phyloP scores from a whole-genome alignment of 306 rosid species.

The Cucurbita ficifolia region DNA sequence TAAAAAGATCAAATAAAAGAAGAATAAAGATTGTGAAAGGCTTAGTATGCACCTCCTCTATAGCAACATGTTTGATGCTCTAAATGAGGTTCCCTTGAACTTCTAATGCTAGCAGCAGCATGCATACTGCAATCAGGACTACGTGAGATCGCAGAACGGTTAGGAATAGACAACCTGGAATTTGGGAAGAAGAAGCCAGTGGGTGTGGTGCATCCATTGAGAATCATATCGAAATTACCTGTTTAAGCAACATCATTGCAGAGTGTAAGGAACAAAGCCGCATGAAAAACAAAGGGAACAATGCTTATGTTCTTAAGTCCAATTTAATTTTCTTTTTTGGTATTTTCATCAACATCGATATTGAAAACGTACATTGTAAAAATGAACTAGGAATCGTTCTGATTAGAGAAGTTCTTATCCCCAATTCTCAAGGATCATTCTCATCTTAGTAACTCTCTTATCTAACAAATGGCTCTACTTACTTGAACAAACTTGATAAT shows the following conservation, averaged over 20 bases:
- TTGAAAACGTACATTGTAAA: not conserved
- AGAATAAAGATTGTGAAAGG: not conserved
- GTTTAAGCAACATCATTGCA: not conserved
- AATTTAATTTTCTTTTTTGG: not conserved
- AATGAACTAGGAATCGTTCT: not conserved
- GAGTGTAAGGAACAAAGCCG: not conserved
- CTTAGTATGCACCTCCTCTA: slow-evolving; percentile 19
- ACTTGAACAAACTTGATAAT: not conserved
- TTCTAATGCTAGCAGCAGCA: slow-evolving; percentile 19
- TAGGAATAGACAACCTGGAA: slow-evolving; percentile 18
- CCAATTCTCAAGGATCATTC: not conserved
- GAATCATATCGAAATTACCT: slow-evolving; percentile 44
- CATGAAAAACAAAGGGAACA: not conserved
- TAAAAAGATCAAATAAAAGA: not conserved
- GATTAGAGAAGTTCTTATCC: not conserved
- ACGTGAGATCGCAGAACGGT: slow-evolving; percentile 13
- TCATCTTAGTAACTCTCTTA: not conserved
- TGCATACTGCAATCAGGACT: slow-evolving; percentile 21
- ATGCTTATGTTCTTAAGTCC: too few relatives aligned
- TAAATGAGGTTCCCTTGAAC: slow-evolving; percentile 23
- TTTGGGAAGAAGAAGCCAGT: slow-evolving; percentile 26
- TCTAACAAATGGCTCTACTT: not conserved
- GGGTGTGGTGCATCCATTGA: slow-evolving; percentile 29
- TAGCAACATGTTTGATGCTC: slow-evolving; percentile 19
- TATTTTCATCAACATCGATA: not conserved